phyloP scores from a whole-genome alignment of 768 basidiomycete genomes.

The Boletellus emodensis region DNA sequence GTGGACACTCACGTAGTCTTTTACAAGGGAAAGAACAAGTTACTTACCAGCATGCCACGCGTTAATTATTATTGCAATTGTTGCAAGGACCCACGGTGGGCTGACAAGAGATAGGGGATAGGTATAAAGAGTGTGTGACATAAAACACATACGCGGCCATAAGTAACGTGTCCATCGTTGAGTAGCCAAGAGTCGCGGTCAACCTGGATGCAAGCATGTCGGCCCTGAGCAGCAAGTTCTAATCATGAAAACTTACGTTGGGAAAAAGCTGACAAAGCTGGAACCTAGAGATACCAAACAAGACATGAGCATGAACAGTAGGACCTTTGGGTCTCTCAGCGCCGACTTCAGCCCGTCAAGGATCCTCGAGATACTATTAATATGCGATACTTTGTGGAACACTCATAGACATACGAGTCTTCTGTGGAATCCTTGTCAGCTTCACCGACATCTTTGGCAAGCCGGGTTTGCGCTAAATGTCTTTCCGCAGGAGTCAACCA shows the following conservation, averaged over 20 bases:
- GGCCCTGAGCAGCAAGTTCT: background rate
- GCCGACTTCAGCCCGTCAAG: constrained; percentile 42
- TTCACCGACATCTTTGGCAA: constrained; percentile 66
- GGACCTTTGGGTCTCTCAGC: constrained; percentile 51
- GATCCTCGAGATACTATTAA: constrained; percentile 5
- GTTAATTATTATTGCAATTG: constrained; percentile 46
- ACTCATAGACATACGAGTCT: constrained; percentile 42
- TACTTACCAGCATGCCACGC: constrained; percentile 51
- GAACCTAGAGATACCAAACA: constrained; percentile 52
- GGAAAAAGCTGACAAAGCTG: constrained; percentile 62
- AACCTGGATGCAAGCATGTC: constrained; percentile 34
- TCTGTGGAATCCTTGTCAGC: constrained; percentile 54
- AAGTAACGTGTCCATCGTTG: constrained; percentile 54
- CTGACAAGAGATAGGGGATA: constrained; percentile 27
- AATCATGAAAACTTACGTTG: constrained; percentile 34
- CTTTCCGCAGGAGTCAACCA: constrained; percentile 51
- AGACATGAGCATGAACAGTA: constrained; percentile 50
- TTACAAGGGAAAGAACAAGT: background rate
- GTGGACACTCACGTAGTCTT: too few species aligned
- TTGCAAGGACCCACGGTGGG: constrained; percentile 58
- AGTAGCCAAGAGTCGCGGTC: constrained; percentile 58
- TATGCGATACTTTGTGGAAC: background rate
- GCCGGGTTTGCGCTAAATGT: constrained; percentile 57
- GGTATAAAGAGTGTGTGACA: background rate
- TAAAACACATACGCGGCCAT: constrained; percentile 48